Percentiles rank a stretch among this genome's conserved stretches.
phyloP scores from a whole-genome alignment of 192 early-diverging fungal genomes.

The Backusella circina region DNA sequence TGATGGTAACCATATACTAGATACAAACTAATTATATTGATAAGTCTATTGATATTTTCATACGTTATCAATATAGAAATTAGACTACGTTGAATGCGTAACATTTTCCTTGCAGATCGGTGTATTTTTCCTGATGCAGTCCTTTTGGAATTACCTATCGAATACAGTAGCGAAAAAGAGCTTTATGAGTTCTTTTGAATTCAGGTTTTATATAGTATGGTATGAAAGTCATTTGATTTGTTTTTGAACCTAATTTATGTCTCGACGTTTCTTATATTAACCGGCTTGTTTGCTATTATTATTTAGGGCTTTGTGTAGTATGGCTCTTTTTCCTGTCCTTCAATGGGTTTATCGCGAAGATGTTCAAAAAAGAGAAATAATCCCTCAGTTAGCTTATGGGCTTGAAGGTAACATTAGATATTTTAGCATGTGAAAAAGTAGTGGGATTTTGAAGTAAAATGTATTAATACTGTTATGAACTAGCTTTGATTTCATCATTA shows the following conservation, averaged over 20 bases:
- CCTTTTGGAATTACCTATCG: constrained; percentile 36
- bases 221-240: neutral
- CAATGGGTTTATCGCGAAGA: constrained; percentile 16
- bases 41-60: neutral
- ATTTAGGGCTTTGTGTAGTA: constrained; percentile 16
- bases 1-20: constrained; percentile 9
- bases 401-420: constrained; percentile 20
- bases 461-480: neutral
- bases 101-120: constrained; percentile 22
- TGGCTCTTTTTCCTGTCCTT: constrained; percentile 23
- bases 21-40: neutral
- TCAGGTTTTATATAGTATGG: constrained; percentile 28
- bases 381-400: constrained; percentile 28
- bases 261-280: too few species aligned
- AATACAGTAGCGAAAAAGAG: constrained; percentile 24
- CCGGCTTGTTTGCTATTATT: neutral
- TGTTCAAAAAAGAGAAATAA: constrained; percentile 8
- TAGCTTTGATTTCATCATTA: constrained; percentile 7
- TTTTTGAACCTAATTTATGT: neutral
- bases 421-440: neutral
- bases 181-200: constrained; percentile 35
- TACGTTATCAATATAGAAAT: neutral
- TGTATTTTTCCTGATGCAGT: constrained; percentile 32
- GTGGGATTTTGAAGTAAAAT: neutral
- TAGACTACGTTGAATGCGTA: constrained; percentile 25